Conservation (phyloP, 78 protist species). For the Guillardia theta region DNA sequence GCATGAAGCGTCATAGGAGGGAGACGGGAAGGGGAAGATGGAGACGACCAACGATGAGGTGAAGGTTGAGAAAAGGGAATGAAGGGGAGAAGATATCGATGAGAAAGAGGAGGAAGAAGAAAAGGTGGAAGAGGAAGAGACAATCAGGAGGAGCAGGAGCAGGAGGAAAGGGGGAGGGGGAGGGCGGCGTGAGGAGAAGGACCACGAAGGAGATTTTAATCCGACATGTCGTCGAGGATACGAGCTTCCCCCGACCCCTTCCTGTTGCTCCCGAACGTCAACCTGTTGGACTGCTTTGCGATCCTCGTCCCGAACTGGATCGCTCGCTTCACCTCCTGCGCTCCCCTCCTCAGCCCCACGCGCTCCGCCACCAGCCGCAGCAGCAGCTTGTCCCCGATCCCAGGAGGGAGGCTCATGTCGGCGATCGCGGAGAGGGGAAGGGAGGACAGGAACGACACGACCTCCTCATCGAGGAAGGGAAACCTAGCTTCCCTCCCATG, state of each 20-base stretch:
- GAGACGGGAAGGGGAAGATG: not conserved
- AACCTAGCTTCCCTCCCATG: conserved; percentile 1
- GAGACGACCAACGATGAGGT: not conserved
- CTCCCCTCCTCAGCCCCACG: not conserved
- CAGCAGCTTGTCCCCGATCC: conserved; percentile 16
- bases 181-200: too few relatives aligned
- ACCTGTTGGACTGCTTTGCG: not conserved
- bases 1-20: not conserved
- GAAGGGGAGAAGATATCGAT: not conserved
- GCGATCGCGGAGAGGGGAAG: not conserved
- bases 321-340: conserved; percentile 43
- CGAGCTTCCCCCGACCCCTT: not conserved
- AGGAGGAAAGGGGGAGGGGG: too few relatives aligned
- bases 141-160: not conserved
- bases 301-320: conserved; percentile 51
- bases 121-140: not conserved
- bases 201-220: too few relatives aligned
- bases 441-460: not conserved
- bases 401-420: not conserved
- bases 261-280: not conserved
- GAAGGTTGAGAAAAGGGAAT: not conserved
- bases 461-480: conserved; percentile 42
- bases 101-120: not conserved
- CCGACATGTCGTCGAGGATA: too few relatives aligned
- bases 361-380: not conserved